These are phyloP conservation scores for Musa beccarii DNA, from an alignment of 176 grass and related monocot species.

Conservation along the genomic window DNA sequence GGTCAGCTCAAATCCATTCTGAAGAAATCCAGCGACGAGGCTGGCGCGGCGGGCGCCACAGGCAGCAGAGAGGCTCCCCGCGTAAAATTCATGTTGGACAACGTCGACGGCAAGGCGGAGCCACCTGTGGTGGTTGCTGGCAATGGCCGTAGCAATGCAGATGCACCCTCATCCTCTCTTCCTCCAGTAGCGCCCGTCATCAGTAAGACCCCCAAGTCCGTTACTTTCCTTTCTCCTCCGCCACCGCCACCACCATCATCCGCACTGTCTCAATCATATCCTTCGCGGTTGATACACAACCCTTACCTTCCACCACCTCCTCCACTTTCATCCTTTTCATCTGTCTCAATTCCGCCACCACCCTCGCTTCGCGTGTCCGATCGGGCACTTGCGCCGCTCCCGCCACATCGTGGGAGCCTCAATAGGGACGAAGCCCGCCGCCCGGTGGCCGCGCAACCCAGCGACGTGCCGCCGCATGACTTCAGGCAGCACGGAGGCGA, in stretches of 20 bases:
- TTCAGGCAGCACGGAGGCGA: neutral
- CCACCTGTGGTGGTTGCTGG: slow-evolving; percentile 1
- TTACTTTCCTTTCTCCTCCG: slow-evolving; percentile 17
- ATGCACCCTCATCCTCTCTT: neutral
- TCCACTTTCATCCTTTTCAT: neutral
- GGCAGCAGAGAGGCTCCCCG: slow-evolving; percentile 30
- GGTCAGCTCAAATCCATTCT: slow-evolving; percentile 59
- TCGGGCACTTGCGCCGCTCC: neutral
- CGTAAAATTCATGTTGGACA: slow-evolving; percentile 61
- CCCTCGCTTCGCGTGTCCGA: neutral
- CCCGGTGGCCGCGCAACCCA: neutral
- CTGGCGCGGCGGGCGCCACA: neutral
- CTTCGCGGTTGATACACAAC: slow-evolving; percentile 6
- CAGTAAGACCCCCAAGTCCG: slow-evolving; percentile 12
- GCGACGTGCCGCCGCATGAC: neutral
- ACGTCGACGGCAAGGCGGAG: slow-evolving; percentile 27
- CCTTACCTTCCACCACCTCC: neutral
- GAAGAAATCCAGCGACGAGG: slow-evolving; percentile 51
- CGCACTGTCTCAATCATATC: neutral
- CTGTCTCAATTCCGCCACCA: slow-evolving; percentile 19
- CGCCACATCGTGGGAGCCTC: neutral
- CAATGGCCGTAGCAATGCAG: neutral
- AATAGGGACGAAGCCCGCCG: neutral
- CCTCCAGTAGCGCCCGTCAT: slow-evolving; percentile 1
- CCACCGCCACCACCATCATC: slow-evolving; percentile 18